Conservation (phyloP, 768 basidiomycete genomes). For the Leccinum incarnatum region DNA sequence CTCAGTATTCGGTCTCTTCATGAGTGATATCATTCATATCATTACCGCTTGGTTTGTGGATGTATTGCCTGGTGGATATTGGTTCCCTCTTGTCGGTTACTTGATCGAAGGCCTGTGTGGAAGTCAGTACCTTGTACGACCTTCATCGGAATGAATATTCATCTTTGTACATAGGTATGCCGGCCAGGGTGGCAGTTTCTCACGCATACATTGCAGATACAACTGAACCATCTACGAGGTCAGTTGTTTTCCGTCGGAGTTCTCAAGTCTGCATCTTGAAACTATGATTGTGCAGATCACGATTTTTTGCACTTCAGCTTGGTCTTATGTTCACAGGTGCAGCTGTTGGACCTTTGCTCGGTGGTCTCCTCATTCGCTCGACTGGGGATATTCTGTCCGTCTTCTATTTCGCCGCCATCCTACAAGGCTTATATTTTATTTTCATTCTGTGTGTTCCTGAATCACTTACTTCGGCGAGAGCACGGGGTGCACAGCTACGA, state of each 20-base stretch:
- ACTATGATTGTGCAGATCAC: constrained; percentile 43
- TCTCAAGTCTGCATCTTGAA: constrained; percentile 1
- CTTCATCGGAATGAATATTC: background rate
- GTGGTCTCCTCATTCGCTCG: constrained; percentile 57
- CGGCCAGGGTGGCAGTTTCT: constrained; percentile 47
- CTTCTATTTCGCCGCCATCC: constrained; percentile 61
- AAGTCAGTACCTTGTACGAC: constrained; percentile 41
- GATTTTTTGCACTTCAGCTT: constrained; percentile 58
- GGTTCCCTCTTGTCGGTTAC: constrained; percentile 68
- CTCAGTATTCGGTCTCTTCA: constrained; percentile 56
- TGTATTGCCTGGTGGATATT: constrained; percentile 75
- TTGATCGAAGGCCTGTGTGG: constrained; percentile 69
- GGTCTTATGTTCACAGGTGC: constrained; percentile 76
- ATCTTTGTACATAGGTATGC: constrained; percentile 42
- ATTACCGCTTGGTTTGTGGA: constrained; percentile 58
- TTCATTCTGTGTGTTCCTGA: constrained; percentile 70
- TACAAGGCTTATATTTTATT: constrained; percentile 50
- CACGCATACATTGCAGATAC: constrained; percentile 75
- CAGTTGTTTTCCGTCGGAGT: constrained; percentile 6
- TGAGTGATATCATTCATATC: constrained; percentile 65
- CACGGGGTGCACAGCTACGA: too few species aligned
- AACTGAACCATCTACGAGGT: constrained; percentile 55
- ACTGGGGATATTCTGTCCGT: constrained; percentile 58
- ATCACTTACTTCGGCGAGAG: constrained; percentile 57
- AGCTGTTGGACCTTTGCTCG: constrained; percentile 73